phyloP scores from a whole-genome alignment of 1,284 basidiomycete species.

The Ceratobasidium sp. region DNA sequence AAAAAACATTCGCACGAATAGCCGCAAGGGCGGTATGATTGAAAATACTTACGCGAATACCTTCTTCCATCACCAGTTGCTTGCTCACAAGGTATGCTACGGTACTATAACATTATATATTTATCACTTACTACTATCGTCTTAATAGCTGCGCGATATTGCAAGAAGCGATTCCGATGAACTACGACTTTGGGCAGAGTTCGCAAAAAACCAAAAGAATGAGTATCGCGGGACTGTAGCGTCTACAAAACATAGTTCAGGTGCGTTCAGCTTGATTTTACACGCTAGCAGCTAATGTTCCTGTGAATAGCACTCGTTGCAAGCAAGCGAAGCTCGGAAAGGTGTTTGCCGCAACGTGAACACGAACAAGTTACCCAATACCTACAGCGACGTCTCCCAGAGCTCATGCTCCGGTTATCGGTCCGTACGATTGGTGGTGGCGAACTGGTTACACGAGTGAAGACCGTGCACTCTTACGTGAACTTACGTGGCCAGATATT shows the following conservation, averaged over 20 bases:
- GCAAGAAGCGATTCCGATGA: no score
- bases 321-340: no score
- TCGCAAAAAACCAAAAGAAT: no score
- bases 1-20: conserved; percentile 22
- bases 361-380: conserved; percentile 18
- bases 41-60: conserved; percentile 27
- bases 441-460: conserved; percentile 6
- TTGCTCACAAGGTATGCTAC: conserved; percentile 10
- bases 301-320: no score
- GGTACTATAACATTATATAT: no score
- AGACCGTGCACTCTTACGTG: conserved; percentile 14
- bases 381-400: conserved; percentile 11
- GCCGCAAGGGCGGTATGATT: conserved; percentile 14
- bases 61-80: conserved; percentile 20
- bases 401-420: conserved; percentile 21
- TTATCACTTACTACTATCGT: no score
- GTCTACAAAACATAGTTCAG: no score
- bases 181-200: no score
- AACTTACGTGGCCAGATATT: conserved; percentile 15
- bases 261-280: no score
- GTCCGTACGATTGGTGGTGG: conserved; percentile 16
- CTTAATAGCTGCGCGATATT: no score
- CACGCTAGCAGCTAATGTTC: no score
- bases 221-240: no score
- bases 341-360: neutral